Percentiles rank a stretch among this genome's conserved stretches.
Evolutionary conservation across 73 alveolate genomes (phyloP).

Genomic region (Paramecium tetraurelia): DNA sequence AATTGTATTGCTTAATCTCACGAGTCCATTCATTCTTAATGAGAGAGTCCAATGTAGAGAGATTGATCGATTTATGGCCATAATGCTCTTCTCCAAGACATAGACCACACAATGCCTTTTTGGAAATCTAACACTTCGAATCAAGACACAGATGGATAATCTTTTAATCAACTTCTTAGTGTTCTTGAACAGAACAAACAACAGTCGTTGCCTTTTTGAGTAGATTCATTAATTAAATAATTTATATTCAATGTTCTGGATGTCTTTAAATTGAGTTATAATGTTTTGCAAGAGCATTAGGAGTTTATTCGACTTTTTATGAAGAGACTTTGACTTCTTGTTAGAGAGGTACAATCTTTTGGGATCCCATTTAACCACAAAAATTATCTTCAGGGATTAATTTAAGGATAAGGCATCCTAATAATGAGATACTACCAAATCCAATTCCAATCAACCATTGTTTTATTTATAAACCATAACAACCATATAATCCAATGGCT

Average conservation of each 20-base stretch:
- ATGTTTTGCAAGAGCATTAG: background rate
- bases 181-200: background rate
- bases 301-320: background rate
- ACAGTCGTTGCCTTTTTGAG: background rate
- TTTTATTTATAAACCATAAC: slow-evolving; percentile 29
- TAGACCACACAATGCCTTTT: background rate
- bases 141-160: background rate
- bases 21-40: background rate
- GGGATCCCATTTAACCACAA: background rate
- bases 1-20: background rate
- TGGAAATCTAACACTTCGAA: background rate
- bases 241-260: background rate
- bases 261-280: background rate
- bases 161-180: background rate
- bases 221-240: background rate
- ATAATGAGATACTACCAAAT: slow-evolving; percentile 14
- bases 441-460: slow-evolving; percentile 59
- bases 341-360: background rate
- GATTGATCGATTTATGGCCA: background rate
- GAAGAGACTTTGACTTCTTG: background rate
- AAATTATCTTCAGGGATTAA: slow-evolving; percentile 19
- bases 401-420: slow-evolving; percentile 9
- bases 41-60: background rate
- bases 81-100: slow-evolving; percentile 8
- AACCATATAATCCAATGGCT: slow-evolving; percentile 37